Evolutionary conservation across 495 filamentous ascomycete species (phyloP).

Genomic region (Pyronema domesticum): DNA sequence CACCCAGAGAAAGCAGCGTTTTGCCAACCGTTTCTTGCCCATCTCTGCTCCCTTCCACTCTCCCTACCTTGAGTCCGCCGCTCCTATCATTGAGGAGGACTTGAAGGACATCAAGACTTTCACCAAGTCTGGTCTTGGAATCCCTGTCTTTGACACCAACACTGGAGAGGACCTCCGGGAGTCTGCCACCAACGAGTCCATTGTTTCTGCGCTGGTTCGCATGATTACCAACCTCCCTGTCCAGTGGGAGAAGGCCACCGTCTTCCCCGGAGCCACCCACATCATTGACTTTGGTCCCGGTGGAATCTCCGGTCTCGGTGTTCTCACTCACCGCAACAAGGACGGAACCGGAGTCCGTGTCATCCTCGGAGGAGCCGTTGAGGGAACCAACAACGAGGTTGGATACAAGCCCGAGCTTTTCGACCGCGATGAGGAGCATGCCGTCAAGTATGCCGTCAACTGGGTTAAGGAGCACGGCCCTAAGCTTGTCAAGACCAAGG

Average conservation of each 20-base stretch:
- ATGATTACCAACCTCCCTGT: conserved; percentile 88
- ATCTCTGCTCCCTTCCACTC: conserved; percentile 98
- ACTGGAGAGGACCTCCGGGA: conserved; percentile 62
- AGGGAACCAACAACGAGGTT: conserved; percentile 73
- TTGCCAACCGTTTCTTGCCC: conserved; percentile 90
- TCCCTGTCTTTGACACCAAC: conserved; percentile 76
- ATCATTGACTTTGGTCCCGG: conserved; percentile 93
- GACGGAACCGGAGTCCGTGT: conserved; percentile 92
- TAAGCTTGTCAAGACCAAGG: conserved; percentile 66
- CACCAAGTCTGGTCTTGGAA: conserved; percentile 41
- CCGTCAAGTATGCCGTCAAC: conserved; percentile 88
- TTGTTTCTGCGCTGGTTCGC: conserved; percentile 68
- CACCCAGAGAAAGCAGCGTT: conserved; percentile 87
- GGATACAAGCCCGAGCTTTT: conserved; percentile 96
- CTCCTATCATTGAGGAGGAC: conserved; percentile 65
- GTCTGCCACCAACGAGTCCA: conserved; percentile 38
- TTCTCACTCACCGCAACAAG: conserved; percentile 96
- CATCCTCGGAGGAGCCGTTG: conserved; percentile 78
- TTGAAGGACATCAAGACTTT: conserved; percentile 62
- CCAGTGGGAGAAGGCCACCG: conserved; percentile 84
- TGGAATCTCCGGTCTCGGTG: conserved; percentile 85
- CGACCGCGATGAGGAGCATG: conserved; percentile 79
- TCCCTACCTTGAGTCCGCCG: conserved; percentile 67
- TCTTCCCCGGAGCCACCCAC: conserved; percentile 76
- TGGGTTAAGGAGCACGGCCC: conserved; percentile 96